Evolutionary conservation across 1,139 yeast species (phyloP).

Genomic region (Scheffersomyces parashehatae): DNA sequence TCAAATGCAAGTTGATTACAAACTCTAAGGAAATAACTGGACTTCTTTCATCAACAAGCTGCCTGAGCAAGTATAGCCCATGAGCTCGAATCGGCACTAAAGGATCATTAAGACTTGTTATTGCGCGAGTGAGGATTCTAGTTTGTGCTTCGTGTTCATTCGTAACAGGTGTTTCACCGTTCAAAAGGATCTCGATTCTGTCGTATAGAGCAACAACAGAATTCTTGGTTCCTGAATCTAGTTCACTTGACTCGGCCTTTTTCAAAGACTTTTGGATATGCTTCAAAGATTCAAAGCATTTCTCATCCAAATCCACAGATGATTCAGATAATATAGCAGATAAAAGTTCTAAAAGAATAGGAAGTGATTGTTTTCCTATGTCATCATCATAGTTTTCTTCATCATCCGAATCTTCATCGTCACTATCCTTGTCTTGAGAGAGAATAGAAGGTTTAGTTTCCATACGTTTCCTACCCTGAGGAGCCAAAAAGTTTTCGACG

Average conservation of each 20-base stretch:
- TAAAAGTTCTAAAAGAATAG: constrained; percentile 50
- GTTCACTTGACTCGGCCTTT: constrained; percentile 11
- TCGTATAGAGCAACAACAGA: constrained; percentile 28
- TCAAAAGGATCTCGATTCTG: constrained; percentile 30
- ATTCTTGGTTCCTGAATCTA: constrained; percentile 9
- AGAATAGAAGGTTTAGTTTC: constrained; percentile 1
- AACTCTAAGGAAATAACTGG: constrained; percentile 52
- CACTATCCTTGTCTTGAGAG: constrained; percentile 4
- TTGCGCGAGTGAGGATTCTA: constrained; percentile 50
- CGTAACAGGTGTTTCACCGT: constrained; percentile 21
- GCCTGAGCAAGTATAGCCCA: constrained; percentile 69
- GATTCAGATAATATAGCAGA: constrained; percentile 55
- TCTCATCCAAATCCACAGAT: constrained; percentile 25
- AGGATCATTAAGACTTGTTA: constrained; percentile 71
- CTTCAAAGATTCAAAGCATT: constrained; percentile 22
- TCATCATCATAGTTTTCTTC: constrained; percentile 32
- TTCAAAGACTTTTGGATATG: constrained; percentile 28
- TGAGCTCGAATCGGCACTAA: constrained; percentile 84
- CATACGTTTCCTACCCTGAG: constrained; percentile 5
- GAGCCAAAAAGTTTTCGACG: constrained; percentile 47
- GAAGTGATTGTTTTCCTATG: constrained; percentile 23
- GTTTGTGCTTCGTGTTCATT: constrained; percentile 26
- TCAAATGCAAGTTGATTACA: constrained; percentile 61
- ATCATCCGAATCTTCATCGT: constrained; percentile 44
- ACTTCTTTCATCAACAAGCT: constrained; percentile 53